Evolutionary conservation across 2,329 filamentous ascomycete species (phyloP), one percentile per base, ranked within the genome.

Genomic region (Fusarium robinianum): DNA sequence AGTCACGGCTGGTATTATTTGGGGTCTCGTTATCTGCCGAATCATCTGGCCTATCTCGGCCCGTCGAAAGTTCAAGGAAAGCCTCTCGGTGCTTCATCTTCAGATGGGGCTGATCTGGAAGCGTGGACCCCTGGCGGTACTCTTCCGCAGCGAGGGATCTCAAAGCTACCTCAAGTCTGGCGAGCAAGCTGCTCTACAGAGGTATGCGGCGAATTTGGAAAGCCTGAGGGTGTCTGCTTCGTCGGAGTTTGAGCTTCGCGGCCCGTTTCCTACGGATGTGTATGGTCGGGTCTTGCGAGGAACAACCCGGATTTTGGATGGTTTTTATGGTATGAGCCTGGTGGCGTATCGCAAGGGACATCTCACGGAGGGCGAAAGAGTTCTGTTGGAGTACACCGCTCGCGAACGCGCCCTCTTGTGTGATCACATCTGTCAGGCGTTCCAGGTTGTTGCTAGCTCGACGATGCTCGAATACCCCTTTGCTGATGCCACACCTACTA

Each of bases 21-120:
- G 92, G 91, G 94, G 91, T 17, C 81, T 99, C 41, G 79, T 97
- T 16, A 81, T 97, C 43, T 96, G 91, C 32, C 81, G 92, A 40
- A 62, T 95, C 25, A 85, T 97, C 52, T 97, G 90, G 88, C 92
- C 94, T 3, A 94, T 96, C 46, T 94, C 89, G 6, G 94, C 90
- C 1, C 81, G 94, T 18, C 77, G 79, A 40, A 95, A 95, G 69
- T 84, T 97, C 60, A 90, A 94, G 62, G 86, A 95, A 58, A 92
- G 91, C 1, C 76, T 96, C 1, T 88, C 89, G 4, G 75, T 96
- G 6, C 75, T 99, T 2, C 96, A 94, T 79, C 78, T 99, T 2
- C 88, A 95, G 42, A 92, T 99, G 83, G 89, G 90, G 8, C 77
- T 97, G 11, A 91, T 97, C 52, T 99, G 94, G 94, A 95, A 92